phyloP scores from a whole-genome alignment of 257 asterid genomes.

The Capsicum baccatum region DNA sequence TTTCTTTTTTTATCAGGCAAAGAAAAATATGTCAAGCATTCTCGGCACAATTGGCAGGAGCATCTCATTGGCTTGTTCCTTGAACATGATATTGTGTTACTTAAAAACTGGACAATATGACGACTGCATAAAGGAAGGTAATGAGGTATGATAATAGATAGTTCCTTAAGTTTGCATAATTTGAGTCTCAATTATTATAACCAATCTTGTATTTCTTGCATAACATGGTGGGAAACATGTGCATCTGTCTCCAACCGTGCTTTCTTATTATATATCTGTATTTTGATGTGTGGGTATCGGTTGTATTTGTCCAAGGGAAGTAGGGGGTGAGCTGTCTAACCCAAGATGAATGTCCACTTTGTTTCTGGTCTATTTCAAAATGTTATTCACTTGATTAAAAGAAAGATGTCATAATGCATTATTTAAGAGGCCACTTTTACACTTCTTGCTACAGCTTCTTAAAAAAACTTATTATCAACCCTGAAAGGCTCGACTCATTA shows the following conservation, averaged over 20 bases:
- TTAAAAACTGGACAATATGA: constrained; percentile 78
- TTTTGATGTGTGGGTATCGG: not conserved
- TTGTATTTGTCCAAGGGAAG: constrained; percentile 18
- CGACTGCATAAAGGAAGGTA: constrained; percentile 82
- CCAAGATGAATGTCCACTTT: not conserved
- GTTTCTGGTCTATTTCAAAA: not conserved
- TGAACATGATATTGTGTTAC: constrained; percentile 95
- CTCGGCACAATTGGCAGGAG: constrained; percentile 68
- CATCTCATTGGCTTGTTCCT: constrained; percentile 78
- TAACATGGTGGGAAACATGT: constrained; percentile 6
- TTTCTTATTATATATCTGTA: not conserved
- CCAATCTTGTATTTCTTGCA: not conserved
- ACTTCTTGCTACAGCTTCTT: not conserved
- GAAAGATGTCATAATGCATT: not conserved
- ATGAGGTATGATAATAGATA: constrained; percentile 67
- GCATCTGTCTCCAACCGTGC: not conserved
- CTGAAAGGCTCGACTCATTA: no score
- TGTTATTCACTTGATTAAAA: not conserved
- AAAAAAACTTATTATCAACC: not conserved
- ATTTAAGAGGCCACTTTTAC: not conserved
- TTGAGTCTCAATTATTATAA: not conserved
- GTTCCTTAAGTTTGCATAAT: not conserved
- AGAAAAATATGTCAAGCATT: constrained; percentile 73
- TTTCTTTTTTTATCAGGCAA: constrained; percentile 59
- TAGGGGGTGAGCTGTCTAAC: not conserved